A percentile compares a stretch with the other conserved stretches of the same genome.
These are phyloP conservation scores for Scedosporium aurantiacum DNA, from an alignment of 2,329 filamentous ascomycete genomes.

Conservation along the genomic window DNA sequence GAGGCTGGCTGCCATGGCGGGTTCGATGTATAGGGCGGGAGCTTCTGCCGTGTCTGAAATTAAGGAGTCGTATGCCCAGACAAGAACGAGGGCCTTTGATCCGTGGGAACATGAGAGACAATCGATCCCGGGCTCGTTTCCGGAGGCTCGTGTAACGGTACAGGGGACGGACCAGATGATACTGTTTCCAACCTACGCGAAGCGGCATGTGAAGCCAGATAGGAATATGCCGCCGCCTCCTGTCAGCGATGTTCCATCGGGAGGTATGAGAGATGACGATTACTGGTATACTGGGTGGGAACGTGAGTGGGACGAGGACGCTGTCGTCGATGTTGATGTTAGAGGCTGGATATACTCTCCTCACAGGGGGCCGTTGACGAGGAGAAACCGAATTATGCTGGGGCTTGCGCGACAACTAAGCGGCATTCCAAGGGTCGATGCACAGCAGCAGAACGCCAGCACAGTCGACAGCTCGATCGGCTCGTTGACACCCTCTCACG, in stretches of 20 bases:
- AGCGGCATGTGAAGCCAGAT: slow-evolving; percentile 51
- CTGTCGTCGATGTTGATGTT: slow-evolving; percentile 87
- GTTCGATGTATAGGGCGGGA: slow-evolving; percentile 44
- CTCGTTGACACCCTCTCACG: slow-evolving; percentile 23
- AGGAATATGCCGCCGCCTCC: slow-evolving; percentile 16
- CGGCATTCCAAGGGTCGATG: slow-evolving; percentile 63
- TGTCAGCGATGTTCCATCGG: slow-evolving; percentile 21
- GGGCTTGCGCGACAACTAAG: slow-evolving; percentile 79
- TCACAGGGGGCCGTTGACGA: slow-evolving; percentile 70
- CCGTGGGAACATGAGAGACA: slow-evolving; percentile 16
- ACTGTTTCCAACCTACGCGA: slow-evolving; percentile 86
- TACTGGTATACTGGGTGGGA: slow-evolving; percentile 76
- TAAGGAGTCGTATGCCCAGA: slow-evolving; percentile 47
- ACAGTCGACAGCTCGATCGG: slow-evolving; percentile 15
- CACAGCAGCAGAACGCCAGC: slow-evolving; percentile 14
- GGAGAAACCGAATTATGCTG: slow-evolving; percentile 77
- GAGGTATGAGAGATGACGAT: slow-evolving; percentile 49
- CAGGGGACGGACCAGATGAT: slow-evolving; percentile 86
- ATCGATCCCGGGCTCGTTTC: slow-evolving; percentile 65
- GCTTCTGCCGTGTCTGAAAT: slow-evolving; percentile 48
- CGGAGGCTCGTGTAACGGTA: slow-evolving; percentile 69
- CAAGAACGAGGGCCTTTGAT: slow-evolving; percentile 25
- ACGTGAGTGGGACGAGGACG: slow-evolving; percentile 67
- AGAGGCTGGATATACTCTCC: slow-evolving; percentile 91
- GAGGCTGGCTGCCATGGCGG: slow-evolving; percentile 60